Evolutionary conservation across 306 rosid genomes (phyloP).

Genomic region (Begonia peltatifolia): DNA sequence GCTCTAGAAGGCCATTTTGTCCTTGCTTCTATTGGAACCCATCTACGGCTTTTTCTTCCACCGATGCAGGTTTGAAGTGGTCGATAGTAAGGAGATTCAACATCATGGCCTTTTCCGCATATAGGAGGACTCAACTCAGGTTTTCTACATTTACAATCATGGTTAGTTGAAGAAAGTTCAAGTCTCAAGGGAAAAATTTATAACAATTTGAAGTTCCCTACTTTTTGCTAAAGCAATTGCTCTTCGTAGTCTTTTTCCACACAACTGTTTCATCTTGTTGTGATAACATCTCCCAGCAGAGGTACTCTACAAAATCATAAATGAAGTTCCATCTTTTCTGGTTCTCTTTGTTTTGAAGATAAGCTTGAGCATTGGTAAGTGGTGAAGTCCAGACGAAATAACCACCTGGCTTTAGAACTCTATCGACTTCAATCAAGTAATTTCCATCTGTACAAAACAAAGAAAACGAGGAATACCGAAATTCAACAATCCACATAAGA

Average conservation of each 20-base stretch:
- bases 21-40: constrained; percentile 69
- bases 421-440: constrained; percentile 86
- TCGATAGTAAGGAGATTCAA: constrained; percentile 84
- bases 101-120: constrained; percentile 74
- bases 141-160: constrained; percentile 29
- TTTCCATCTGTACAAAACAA: constrained; percentile 50
- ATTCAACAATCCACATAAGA: too few relatives aligned
- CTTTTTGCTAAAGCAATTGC: constrained; percentile 62
- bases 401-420: constrained; percentile 87
- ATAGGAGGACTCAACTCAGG: constrained; percentile 51
- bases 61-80: constrained; percentile 79
- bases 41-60: constrained; percentile 76
- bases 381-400: constrained; percentile 97
- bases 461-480: too few relatives aligned
- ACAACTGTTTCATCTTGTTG: constrained; percentile 94
- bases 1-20: constrained; percentile 75
- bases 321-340: constrained; percentile 59
- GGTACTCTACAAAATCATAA: constrained; percentile 44
- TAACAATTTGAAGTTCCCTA: constrained; percentile 10
- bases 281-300: constrained; percentile 88
- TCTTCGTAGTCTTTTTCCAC: constrained; percentile 85
- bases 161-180: too few relatives aligned
- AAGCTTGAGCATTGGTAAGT: constrained; percentile 37
- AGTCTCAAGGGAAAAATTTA: too few relatives aligned
- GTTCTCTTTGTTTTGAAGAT: constrained; percentile 43